phyloP scores from a whole-genome alignment of 192 early-diverging fungal species.

The Haplosporangium gracile region DNA sequence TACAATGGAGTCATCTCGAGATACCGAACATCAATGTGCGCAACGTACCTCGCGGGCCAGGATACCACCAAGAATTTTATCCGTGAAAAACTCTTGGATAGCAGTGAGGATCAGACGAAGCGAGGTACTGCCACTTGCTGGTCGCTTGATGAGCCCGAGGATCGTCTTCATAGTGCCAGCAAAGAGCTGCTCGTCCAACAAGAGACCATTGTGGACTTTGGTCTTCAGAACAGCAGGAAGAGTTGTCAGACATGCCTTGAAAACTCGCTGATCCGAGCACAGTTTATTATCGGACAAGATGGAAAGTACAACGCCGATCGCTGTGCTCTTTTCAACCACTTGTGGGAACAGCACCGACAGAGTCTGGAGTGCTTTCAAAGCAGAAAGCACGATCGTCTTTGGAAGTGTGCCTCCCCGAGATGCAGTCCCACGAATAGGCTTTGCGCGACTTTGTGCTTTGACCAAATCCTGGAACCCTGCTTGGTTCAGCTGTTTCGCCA shows the following conservation, averaged over 20 bases:
- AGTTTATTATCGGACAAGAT: constrained; percentile 38
- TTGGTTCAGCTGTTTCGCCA: constrained; percentile 27
- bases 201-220: constrained; percentile 42
- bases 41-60: constrained; percentile 28
- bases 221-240: constrained; percentile 44
- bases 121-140: constrained; percentile 25
- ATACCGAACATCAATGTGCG: not conserved
- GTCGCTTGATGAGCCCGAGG: constrained; percentile 24
- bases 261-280: constrained; percentile 45
- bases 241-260: constrained; percentile 50
- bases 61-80: constrained; percentile 31
- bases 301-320: constrained; percentile 33
- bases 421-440: constrained; percentile 20
- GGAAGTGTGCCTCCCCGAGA: constrained; percentile 32
- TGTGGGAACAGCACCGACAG: constrained; percentile 35
- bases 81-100: constrained; percentile 39
- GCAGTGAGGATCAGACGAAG: constrained; percentile 31
- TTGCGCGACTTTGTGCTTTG: constrained; percentile 12
- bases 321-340: constrained; percentile 27
- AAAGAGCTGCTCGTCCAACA: constrained; percentile 46
- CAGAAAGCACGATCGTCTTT: constrained; percentile 46
- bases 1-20: constrained; percentile 2
- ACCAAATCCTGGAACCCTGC: constrained; percentile 23
- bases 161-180: constrained; percentile 37
- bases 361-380: constrained; percentile 48